Conservation (phyloP, 2,329 filamentous ascomycete genomes). For the Sclerotinia trifoliorum region DNA sequence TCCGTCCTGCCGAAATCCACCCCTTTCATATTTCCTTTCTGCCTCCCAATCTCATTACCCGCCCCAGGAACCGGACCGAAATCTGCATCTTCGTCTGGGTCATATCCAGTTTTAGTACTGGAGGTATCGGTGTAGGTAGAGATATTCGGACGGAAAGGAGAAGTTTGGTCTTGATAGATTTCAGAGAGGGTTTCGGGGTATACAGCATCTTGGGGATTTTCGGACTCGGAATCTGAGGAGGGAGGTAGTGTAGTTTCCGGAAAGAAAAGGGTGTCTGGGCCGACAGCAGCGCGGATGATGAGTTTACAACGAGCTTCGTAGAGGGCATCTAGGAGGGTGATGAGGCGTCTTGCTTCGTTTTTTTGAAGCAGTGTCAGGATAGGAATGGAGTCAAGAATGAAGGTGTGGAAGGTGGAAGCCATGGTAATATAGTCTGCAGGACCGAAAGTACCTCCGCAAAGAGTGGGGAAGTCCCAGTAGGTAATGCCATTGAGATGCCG, state of each 20-base stretch:
- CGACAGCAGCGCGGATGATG: constrained; percentile 63
- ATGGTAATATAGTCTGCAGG: constrained; percentile 82
- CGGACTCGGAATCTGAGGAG: constrained; percentile 37
- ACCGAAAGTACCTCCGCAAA: constrained; percentile 65
- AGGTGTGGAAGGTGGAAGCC: constrained; percentile 75
- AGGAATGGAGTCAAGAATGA: constrained; percentile 70
- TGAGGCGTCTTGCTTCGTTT: constrained; percentile 78
- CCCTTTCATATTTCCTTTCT: background rate
- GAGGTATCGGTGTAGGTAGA: constrained; percentile 56
- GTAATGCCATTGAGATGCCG: constrained; percentile 56
- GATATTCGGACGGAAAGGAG: constrained; percentile 77
- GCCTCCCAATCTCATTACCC: constrained; percentile 42
- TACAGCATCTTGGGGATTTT: constrained; percentile 50
- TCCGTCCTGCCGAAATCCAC: constrained; percentile 65
- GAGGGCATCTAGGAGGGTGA: constrained; percentile 75
- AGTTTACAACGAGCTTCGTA: constrained; percentile 82
- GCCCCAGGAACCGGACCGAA: constrained; percentile 45
- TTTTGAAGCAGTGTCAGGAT: constrained; percentile 66
- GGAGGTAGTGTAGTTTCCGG: constrained; percentile 49
- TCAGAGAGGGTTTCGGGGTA: constrained; percentile 68
- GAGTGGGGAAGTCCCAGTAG: constrained; percentile 65
- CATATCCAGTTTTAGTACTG: constrained; percentile 47
- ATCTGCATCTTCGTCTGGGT: constrained; percentile 58
- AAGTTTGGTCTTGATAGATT: constrained; percentile 74
- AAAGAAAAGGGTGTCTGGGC: constrained; percentile 76